These are phyloP conservation scores for Crithidia expoeki DNA, from an alignment of 208 protist species.

Conservation along the genomic window DNA sequence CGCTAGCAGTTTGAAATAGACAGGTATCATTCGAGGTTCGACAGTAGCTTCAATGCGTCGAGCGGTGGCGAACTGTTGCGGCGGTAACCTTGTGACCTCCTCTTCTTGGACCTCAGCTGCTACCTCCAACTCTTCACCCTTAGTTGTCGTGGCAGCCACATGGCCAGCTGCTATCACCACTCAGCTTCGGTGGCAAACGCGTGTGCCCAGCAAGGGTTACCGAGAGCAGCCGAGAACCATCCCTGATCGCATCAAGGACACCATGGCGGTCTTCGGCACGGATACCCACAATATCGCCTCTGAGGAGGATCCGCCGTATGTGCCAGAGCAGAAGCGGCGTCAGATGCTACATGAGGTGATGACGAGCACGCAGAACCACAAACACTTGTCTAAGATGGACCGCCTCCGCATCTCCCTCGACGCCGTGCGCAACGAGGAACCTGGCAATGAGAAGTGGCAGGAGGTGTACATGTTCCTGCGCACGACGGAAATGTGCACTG, in stretches of 20 bases:
- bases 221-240: slow-evolving; percentile 60
- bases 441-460: slow-evolving; percentile 64
- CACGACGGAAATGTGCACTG: slow-evolving; percentile 86
- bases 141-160: no score
- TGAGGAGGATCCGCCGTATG: slow-evolving; percentile 70
- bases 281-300: slow-evolving; percentile 47
- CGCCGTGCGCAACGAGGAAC: slow-evolving; percentile 56
- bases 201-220: slow-evolving; percentile 83
- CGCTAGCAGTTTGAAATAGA: no score
- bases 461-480: slow-evolving; percentile 89
- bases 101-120: background rate
- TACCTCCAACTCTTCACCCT: no score
- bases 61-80: background rate
- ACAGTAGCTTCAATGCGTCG: slow-evolving; percentile 3
- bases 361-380: slow-evolving; percentile 59
- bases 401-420: slow-evolving; percentile 74
- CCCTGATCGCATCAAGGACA: slow-evolving; percentile 84
- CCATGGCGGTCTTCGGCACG: slow-evolving; percentile 64
- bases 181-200: slow-evolving; percentile 29
- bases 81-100: background rate
- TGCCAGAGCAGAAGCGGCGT: slow-evolving; percentile 77
- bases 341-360: slow-evolving; percentile 71
- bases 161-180: background rate
- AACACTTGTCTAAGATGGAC: slow-evolving; percentile 76
- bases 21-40: no score